Conservation (phyloP, 345 rosid species). For the Viola odorata region DNA sequence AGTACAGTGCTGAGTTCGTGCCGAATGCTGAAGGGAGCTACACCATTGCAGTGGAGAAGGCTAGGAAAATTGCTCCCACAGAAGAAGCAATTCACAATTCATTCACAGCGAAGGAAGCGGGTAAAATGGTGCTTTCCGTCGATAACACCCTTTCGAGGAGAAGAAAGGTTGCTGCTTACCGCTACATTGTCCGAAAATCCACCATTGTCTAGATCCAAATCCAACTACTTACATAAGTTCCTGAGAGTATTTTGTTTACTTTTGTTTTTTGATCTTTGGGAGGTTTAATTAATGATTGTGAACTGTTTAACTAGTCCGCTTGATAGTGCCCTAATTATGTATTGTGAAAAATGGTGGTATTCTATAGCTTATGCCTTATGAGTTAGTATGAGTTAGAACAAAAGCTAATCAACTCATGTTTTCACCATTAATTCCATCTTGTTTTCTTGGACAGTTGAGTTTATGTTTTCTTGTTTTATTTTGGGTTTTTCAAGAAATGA, state of each 20-base stretch:
- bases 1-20: conserved; percentile 90
- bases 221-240: background rate
- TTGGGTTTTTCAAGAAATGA: too few species aligned
- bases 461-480: too few species aligned
- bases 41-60: conserved; percentile 75
- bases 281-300: conserved; percentile 13
- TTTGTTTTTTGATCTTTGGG: background rate
- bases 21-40: conserved; percentile 77
- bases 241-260: background rate
- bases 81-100: conserved; percentile 83
- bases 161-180: conserved; percentile 89
- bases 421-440: too few species aligned
- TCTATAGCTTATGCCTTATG: background rate
- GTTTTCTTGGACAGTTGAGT: too few species aligned
- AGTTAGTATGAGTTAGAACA: background rate
- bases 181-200: conserved; percentile 78
- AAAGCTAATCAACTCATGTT: too few species aligned
- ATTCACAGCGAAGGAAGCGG: conserved; percentile 64
- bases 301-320: background rate
- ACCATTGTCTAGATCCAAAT: conserved; percentile 15
- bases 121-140: conserved; percentile 81
- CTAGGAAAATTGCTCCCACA: conserved; percentile 39
- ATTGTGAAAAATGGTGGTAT: conserved; percentile 5
- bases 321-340: conserved; percentile 12
- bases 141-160: conserved; percentile 75